A percentile compares a stretch with the other conserved stretches of the same genome.
Evolutionary conservation across 176 grass and related monocot species (phyloP).

Genomic region (Eremochloa ophiuroides): DNA sequence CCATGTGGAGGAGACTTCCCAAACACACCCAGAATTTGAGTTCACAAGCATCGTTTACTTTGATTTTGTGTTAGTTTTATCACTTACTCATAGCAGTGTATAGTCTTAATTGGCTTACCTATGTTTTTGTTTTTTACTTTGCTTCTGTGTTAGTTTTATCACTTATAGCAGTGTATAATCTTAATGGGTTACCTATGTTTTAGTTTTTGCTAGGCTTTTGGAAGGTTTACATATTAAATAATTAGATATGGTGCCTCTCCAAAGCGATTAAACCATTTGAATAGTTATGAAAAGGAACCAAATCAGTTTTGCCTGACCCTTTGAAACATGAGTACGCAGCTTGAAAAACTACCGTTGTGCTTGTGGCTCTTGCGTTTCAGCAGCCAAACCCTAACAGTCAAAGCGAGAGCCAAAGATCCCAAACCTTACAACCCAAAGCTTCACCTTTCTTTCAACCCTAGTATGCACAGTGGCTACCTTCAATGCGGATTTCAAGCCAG

Average conservation of each 20-base stretch:
- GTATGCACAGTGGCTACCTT: too few species aligned
- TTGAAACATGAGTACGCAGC: neutral
- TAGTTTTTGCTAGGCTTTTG: neutral
- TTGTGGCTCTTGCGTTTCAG: neutral
- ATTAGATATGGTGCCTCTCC: neutral
- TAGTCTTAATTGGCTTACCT: neutral
- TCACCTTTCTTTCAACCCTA: too few species aligned
- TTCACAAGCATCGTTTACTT: neutral
- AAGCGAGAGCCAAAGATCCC: too few species aligned
- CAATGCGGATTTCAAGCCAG: too few species aligned
- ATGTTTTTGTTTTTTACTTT: too few species aligned
- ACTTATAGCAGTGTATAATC: too few species aligned
- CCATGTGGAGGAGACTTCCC: too few species aligned
- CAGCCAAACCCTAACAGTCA: neutral
- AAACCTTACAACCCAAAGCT: too few species aligned
- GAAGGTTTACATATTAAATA: neutral
- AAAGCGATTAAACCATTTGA: neutral
- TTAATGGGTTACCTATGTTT: too few species aligned
- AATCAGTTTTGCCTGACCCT: neutral
- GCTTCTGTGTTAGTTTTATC: too few species aligned
- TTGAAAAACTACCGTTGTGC: neutral
- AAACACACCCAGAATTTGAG: neutral
- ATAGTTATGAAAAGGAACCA: neutral
- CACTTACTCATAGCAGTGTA: neutral
- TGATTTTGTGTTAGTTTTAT: neutral